phyloP scores from a whole-genome alignment of 805 yeast genomes.

The Kockiozyma suomiensis region DNA sequence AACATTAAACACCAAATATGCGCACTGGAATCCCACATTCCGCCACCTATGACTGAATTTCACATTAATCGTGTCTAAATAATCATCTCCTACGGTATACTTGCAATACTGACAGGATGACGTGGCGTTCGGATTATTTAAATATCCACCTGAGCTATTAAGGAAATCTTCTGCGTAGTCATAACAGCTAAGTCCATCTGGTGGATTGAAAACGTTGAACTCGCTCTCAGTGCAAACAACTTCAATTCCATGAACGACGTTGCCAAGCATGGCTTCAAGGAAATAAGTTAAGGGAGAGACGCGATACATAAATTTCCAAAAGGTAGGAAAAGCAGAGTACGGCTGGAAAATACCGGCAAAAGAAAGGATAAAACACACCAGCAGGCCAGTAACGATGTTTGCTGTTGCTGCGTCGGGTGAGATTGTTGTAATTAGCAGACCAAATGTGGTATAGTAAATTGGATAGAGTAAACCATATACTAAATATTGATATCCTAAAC shows the following conservation, averaged over 20 bases:
- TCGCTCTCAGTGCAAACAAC: slow-evolving; percentile 58
- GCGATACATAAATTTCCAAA: slow-evolving; percentile 84
- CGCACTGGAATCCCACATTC: slow-evolving; percentile 61
- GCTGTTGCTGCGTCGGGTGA: slow-evolving; percentile 71
- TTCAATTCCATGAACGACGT: slow-evolving; percentile 52
- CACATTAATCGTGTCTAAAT: slow-evolving; percentile 44
- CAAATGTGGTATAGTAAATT: slow-evolving; percentile 55
- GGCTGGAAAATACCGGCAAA: slow-evolving; percentile 75
- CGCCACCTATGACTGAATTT: slow-evolving; percentile 61
- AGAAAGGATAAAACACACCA: slow-evolving; percentile 59
- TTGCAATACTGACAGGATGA: slow-evolving; percentile 33
- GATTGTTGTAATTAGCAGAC: slow-evolving; percentile 57
- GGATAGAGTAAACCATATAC: slow-evolving; percentile 56
- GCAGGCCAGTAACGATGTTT: slow-evolving; percentile 57
- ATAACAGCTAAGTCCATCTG: slow-evolving; percentile 58
- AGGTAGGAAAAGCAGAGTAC: slow-evolving; percentile 63
- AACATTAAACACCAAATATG: slow-evolving; percentile 48
- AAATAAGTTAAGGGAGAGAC: slow-evolving; percentile 71
- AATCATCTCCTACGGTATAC: slow-evolving; percentile 24
- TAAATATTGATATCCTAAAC: slow-evolving; percentile 48
- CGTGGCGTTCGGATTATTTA: slow-evolving; percentile 36
- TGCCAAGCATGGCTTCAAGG: slow-evolving; percentile 57
- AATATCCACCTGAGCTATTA: slow-evolving; percentile 40
- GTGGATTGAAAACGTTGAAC: slow-evolving; percentile 55
- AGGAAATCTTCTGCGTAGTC: slow-evolving; percentile 54